These are phyloP conservation scores for Leccinum pachyderme DNA, from an alignment of 1,284 basidiomycete genomes.

Conservation along the genomic window DNA sequence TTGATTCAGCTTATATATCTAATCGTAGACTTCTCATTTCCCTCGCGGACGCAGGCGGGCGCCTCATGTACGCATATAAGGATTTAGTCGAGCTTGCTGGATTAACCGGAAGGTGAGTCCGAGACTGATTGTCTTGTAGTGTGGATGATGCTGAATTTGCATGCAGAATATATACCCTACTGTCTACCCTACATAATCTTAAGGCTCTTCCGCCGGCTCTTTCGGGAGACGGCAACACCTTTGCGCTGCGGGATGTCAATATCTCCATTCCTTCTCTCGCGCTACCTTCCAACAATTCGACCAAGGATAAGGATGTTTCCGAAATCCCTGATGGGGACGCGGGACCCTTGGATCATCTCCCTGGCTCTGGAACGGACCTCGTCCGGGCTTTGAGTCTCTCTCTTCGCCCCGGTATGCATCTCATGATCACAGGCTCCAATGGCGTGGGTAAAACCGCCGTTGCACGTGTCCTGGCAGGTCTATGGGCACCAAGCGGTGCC, in stretches of 20 bases:
- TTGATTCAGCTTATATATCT: constrained; percentile 86
- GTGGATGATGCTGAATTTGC: constrained; percentile 51
- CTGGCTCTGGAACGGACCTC: constrained; percentile 43
- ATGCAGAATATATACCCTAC: constrained; percentile 60
- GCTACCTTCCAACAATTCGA: not conserved
- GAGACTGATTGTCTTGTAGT: constrained; percentile 75
- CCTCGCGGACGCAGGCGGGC: constrained; percentile 91
- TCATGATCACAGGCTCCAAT: constrained; percentile 93
- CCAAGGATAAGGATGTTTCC: not conserved
- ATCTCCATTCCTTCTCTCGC: constrained; percentile 41
- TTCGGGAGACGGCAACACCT: not conserved
- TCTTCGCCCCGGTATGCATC: constrained; percentile 76
- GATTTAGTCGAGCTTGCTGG: constrained; percentile 71
- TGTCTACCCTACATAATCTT: not conserved
- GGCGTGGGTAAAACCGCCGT: constrained; percentile 95
- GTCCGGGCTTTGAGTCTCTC: constrained; percentile 72
- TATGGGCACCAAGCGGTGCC: constrained; percentile 46
- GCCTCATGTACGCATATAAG: constrained; percentile 90
- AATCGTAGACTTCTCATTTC: constrained; percentile 91
- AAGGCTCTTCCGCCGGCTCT: not conserved
- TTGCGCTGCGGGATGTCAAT: constrained; percentile 47
- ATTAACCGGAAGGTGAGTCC: not conserved
- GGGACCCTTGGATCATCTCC: constrained; percentile 6
- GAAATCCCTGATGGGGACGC: not conserved
- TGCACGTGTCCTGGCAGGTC: constrained; percentile 63